Base-by-base conservation (phyloP, 225 moss, liverwort and hornwort species). In the Marchantia paleacea region DNA sequence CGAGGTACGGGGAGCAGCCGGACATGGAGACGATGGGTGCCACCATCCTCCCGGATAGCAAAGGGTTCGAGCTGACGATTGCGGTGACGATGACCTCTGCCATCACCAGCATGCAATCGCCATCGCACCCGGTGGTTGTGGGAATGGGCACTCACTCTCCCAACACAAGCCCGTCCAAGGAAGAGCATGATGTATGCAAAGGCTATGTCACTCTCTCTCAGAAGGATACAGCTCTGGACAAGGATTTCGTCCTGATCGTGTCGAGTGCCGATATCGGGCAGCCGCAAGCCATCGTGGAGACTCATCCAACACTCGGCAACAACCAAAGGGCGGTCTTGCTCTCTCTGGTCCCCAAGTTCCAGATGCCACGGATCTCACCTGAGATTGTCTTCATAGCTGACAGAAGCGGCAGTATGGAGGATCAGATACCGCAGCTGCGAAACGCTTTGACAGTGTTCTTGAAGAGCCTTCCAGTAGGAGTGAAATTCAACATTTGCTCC, bases 311-410 rank as follows among this genome's bases (percentile, higher is more conserved):
- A 20, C 69, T 86, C 7, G 84, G 83, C 12, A 85, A 90, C 66
- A 26, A n/a, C 25, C 78, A 78, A 10, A 53, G 57, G 19, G 89
- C 90, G 0, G 48, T 90, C n/a, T 52, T 83, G 39, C 68, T 90
- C 7, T n/a, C n/a, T 84, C 84, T 93, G 8, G 60, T 86, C 29
- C 93, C 90, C 8, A 85, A 86, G 64, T 90, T 93, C 76, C 70
- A 68, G 6, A 69, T 89, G 64, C 85, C 82, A 16, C 70, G 85
- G 0, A 72, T 81, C 15, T 77, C 64, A 15, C 89, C 91, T 0
- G 91, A 91, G 86, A 79, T 93, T 54, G 78, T 93, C 26, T 93
- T 93, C 81, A 47, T 91, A 4, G 87, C 87, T 26, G 90, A 91
- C 77, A 86, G 87, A 26, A 88, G 89, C 0, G 93, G 84, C 14